Conservation (phyloP, 768 basidiomycete species). For the Cyclocybe aegerita region DNA sequence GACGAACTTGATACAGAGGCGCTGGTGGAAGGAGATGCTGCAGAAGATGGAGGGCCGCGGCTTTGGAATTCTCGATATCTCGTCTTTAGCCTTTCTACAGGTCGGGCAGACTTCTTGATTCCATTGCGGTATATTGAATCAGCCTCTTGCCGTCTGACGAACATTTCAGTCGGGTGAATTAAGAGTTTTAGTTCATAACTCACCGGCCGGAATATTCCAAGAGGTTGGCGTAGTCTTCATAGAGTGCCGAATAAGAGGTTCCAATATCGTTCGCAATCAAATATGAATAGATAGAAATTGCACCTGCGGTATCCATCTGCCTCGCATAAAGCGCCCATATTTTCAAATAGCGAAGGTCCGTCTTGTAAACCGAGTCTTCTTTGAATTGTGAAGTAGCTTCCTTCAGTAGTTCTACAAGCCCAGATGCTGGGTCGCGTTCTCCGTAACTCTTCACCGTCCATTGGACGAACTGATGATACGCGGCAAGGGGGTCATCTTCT, state of each 20-base stretch:
- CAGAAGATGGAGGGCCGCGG: slow-evolving; percentile 40
- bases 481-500: slow-evolving; percentile 84
- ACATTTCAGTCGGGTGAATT: not conserved
- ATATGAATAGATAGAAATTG: slow-evolving; percentile 72
- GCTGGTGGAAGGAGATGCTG: slow-evolving; percentile 19
- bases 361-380: slow-evolving; percentile 79
- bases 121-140: slow-evolving; percentile 81
- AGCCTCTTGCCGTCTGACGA: slow-evolving; percentile 67
- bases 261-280: slow-evolving; percentile 76
- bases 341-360: slow-evolving; percentile 88
- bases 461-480: slow-evolving; percentile 83
- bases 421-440: slow-evolving; percentile 65
- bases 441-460: slow-evolving; percentile 86
- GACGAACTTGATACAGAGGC: slow-evolving; percentile 14
- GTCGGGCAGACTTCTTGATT: slow-evolving; percentile 78
- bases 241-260: slow-evolving; percentile 73
- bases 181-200: slow-evolving; percentile 25
- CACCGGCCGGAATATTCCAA: slow-evolving; percentile 80
- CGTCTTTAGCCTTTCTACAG: slow-evolving; percentile 80
- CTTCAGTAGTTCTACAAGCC: slow-evolving; percentile 79
- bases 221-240: slow-evolving; percentile 86
- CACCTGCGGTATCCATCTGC: slow-evolving; percentile 68
- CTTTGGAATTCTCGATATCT: slow-evolving; percentile 78
- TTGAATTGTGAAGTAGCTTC: slow-evolving; percentile 82
- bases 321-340: slow-evolving; percentile 89